Percentiles rank a stretch among this genome's conserved stretches.
Conservation (phyloP, 108 stramenopile genomes). For the Cylindrotheca fusiformis region DNA sequence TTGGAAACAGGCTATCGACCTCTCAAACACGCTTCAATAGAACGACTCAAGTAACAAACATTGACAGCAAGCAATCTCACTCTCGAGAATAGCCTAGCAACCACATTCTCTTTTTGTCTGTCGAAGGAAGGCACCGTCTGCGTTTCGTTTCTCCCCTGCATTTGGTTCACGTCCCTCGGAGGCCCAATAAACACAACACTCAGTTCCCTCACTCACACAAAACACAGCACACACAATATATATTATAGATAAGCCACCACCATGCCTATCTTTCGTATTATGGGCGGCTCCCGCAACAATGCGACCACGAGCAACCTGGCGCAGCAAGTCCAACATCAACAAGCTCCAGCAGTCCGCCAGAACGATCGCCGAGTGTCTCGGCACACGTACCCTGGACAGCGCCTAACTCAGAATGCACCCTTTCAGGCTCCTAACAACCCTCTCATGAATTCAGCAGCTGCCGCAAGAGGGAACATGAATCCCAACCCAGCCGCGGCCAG, state of each 20-base stretch:
- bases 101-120: too few relatives aligned
- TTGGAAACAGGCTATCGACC: too few relatives aligned
- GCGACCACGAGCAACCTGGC: conserved; percentile 6
- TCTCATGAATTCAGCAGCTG: conserved; percentile 1
- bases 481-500: not conserved
- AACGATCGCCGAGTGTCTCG: not conserved
- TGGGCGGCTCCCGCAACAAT: conserved; percentile 25
- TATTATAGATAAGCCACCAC: not conserved
- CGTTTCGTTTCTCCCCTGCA: too few relatives aligned
- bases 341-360: not conserved
- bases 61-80: too few relatives aligned
- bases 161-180: too few relatives aligned
- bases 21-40: too few relatives aligned
- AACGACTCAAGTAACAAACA: too few relatives aligned
- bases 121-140: too few relatives aligned
- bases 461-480: not conserved
- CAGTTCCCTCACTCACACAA: too few relatives aligned
- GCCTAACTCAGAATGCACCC: conserved; percentile 10
- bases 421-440: not conserved
- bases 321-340: not conserved
- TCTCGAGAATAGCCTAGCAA: too few relatives aligned
- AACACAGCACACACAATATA: too few relatives aligned
- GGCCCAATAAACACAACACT: too few relatives aligned
- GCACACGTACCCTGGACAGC: conserved; percentile 27
- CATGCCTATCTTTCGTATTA: conserved; percentile 39